Base-by-base conservation (phyloP, 1,139 yeast species). In the Lodderomyces jiufengensis region DNA sequence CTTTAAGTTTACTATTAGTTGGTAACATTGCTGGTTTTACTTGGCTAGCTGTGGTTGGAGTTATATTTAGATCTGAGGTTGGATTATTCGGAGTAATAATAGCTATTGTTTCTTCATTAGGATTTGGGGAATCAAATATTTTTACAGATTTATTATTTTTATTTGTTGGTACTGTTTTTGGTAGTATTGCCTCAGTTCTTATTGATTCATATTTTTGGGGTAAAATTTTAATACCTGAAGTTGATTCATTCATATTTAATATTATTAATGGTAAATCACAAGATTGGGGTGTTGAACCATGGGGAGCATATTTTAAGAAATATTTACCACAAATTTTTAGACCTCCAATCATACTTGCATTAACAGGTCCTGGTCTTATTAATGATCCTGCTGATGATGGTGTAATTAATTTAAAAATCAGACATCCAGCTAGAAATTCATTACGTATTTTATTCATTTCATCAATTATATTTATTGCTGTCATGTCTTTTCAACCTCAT, bases 281-380 rank as follows among this genome's bases (percentile, higher is more conserved):
- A 1, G 68, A 78, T 11, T 92, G 97, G 97, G 97, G 97, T 0
- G 73, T 71, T 1, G 90, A 84, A 52, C 95, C 97, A 4, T 74
- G 72, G 52, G 48, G 59, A 31, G 75, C 85, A 0, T 90, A 90
- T 56, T 80, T 87, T 49, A 57, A 69, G 2, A 52, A 51, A 31
- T 67, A 68, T 43, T 50, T 68, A 24, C 51, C 53, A 32, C 70
- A 71, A 39, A 73, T 84, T 42, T 57, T 84, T 39, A 72, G 81
- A 22, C 85, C 90, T 27, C 92, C 95, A 11, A 57, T 78, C 9
- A 63, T 80, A 2, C 61, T 81, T 22, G 43, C 76, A 1, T 52
- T 84, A 30, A 46, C 65, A 0, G 36, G 70, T 3, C 57, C 68
- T 5, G 83, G 83, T 0, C 41, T 70, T 3, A 38, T 60, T 11